Conservation (phyloP, 495 filamentous ascomycete species). For the Podospora conica region DNA sequence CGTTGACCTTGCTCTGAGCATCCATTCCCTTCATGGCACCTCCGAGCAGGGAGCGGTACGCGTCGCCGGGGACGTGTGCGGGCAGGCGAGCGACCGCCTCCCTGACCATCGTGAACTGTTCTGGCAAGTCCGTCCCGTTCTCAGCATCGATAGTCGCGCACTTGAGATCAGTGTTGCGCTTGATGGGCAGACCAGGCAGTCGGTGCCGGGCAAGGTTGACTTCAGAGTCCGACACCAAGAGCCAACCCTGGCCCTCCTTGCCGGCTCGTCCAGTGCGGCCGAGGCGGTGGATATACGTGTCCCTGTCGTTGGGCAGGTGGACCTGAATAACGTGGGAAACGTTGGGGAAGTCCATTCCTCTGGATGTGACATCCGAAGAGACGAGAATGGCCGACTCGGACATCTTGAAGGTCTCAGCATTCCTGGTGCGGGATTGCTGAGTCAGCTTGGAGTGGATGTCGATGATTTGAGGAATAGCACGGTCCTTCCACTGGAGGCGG, state of each 20-base stretch:
- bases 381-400: constrained; percentile 66
- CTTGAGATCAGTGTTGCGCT: constrained; percentile 42
- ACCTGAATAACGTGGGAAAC: constrained; percentile 88
- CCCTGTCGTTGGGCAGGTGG: constrained; percentile 61
- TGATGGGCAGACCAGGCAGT: constrained; percentile 61
- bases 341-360: constrained; percentile 95
- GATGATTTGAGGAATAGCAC: constrained; percentile 38
- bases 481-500: constrained; percentile 35
- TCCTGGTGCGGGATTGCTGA: constrained; percentile 60
- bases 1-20: constrained; percentile 38
- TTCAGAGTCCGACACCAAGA: constrained; percentile 62
- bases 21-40: constrained; percentile 30
- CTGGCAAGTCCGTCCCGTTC: constrained; percentile 28
- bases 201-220: constrained; percentile 37
- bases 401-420: constrained; percentile 64
- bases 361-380: constrained; percentile 88
- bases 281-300: constrained; percentile 85
- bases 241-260: constrained; percentile 73
- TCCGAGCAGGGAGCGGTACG: constrained; percentile 48
- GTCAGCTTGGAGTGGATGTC: constrained; percentile 75
- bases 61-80: constrained; percentile 24
- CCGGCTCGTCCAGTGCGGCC: constrained; percentile 67
- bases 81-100: constrained; percentile 28
- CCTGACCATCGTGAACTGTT: constrained; percentile 35
- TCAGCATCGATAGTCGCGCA: constrained; percentile 46